Evolutionary conservation across 495 filamentous ascomycete species (phyloP).

Genomic region (Aspergillus haitiensis): DNA sequence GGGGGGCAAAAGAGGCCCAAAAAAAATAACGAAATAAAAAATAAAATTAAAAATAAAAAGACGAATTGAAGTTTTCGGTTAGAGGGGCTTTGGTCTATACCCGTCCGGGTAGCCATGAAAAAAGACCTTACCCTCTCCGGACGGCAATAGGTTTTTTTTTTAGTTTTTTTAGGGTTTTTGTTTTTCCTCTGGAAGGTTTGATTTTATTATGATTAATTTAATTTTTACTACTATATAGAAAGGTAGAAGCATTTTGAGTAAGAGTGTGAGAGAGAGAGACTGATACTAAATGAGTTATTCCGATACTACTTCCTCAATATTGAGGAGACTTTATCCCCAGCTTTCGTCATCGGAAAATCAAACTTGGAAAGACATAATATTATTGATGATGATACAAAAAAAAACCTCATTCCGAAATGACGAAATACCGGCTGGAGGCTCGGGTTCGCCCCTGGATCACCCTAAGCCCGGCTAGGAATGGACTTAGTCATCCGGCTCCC

Average conservation of each 20-base stretch:
- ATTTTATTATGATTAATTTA: too few species aligned
- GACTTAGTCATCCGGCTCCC: conserved; percentile 24
- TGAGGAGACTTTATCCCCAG: too few species aligned
- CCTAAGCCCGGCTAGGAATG: conserved; percentile 13
- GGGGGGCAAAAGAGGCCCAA: conserved; percentile 9
- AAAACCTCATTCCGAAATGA: conserved; percentile 24
- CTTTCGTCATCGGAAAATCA: too few species aligned
- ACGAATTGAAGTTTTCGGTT: conserved; percentile 17
- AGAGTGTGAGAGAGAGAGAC: too few species aligned
- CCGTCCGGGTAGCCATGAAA: conserved; percentile 13
- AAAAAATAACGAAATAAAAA: too few species aligned
- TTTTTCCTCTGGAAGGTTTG: not conserved
- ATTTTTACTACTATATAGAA: too few species aligned
- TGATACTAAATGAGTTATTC: too few species aligned
- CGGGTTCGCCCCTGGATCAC: conserved; percentile 26
- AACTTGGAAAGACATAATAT: too few species aligned
- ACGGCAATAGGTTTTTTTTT: not conserved
- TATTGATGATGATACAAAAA: not conserved
- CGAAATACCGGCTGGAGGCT: conserved; percentile 29
- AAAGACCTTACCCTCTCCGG: not conserved
- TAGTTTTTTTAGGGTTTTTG: not conserved
- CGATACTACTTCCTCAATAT: too few species aligned
- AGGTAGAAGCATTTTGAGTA: too few species aligned
- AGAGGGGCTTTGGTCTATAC: conserved; percentile 18
- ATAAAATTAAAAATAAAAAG: too few species aligned